Base-by-base conservation (phyloP, 140 eudicot species). In the Eryngium alpinum region DNA sequence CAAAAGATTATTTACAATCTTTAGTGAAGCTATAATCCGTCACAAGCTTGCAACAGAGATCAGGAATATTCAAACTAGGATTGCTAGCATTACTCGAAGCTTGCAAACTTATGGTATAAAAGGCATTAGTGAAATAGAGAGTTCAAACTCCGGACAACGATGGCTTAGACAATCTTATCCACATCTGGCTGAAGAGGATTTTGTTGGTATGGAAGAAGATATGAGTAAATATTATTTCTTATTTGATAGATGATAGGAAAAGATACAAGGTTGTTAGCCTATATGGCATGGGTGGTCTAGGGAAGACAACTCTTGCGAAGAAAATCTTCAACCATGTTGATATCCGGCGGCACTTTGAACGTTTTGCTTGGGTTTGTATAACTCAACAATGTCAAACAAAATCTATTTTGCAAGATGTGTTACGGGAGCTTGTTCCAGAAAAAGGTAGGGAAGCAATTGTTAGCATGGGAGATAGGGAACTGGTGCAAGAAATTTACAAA, bases 301-400 rank as follows among this genome's bases (percentile, higher is more conserved):
- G 83, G 10, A 80, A 80, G 83, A 80, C 83, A 18, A 80, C 77
- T 17, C 65, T 80, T n/a, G 83, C 83, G 4, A 80, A 27, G 43
- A 28, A 80, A 49, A 24, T 80, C 11, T 80, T n/a, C 51, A 67
- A 80, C 9, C 50, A 25, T 17, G 28, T 6, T 17, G 50, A 27
- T 44, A 46, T 80, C 16, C 66, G 17, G 46, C 28, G 18, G 7
- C 16, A 27, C 0, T 80, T 80, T 46, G 66, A 67, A 9, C 0
- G 50, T 16, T 70, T 50, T 46, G 83, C 83, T 24, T 80, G 83
- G 83, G 66, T 31, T 67, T 67, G 67, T 51, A 17, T 80, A 69
- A n/a, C 83, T 1, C 83, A 80, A 69, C 50, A 69, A 24, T 25
- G 33, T 27, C 66, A 43, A 11, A 24, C 14, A 10, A 69, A 49